A percentile compares a stretch with the other conserved stretches of the same genome.
Conservation (phyloP, 345 rosid genomes). For the Lenwebbia sp. region DNA sequence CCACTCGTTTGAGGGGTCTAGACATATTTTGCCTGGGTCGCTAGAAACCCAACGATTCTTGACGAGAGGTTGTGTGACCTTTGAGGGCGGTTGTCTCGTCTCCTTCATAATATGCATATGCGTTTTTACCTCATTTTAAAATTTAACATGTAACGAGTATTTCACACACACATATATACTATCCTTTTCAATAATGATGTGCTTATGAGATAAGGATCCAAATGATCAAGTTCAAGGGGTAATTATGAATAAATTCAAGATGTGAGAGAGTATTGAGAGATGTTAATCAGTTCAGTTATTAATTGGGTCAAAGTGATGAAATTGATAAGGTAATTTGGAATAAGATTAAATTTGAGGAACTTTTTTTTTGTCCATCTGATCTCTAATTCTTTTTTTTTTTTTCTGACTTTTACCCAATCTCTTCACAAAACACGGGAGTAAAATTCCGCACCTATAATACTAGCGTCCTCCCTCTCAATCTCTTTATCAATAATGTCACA, state of each 20-base stretch:
- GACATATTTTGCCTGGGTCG: background rate
- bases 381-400: too few relatives aligned
- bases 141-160: background rate
- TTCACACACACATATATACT: background rate
- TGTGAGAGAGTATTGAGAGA: background rate
- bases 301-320: fast-evolving
- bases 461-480: too few relatives aligned
- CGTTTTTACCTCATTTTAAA: background rate
- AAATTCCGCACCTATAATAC: too few relatives aligned
- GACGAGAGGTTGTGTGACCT: background rate
- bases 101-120: background rate
- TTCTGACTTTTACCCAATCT: too few relatives aligned
- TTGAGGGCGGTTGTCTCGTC: background rate
- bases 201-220: background rate
- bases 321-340: fast-evolving
- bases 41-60: background rate
- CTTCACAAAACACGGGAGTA: too few relatives aligned
- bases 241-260: fast-evolving
- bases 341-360: background rate
- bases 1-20: too few relatives aligned
- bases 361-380: background rate
- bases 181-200: background rate
- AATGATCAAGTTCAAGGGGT: background rate
- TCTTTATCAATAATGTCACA: too few relatives aligned
- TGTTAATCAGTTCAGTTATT: fast-evolving